Evolutionary conservation across 345 rosid genomes (phyloP), one percentile per base, ranked within the genome.

Genomic region (Euphorbia lathyris): DNA sequence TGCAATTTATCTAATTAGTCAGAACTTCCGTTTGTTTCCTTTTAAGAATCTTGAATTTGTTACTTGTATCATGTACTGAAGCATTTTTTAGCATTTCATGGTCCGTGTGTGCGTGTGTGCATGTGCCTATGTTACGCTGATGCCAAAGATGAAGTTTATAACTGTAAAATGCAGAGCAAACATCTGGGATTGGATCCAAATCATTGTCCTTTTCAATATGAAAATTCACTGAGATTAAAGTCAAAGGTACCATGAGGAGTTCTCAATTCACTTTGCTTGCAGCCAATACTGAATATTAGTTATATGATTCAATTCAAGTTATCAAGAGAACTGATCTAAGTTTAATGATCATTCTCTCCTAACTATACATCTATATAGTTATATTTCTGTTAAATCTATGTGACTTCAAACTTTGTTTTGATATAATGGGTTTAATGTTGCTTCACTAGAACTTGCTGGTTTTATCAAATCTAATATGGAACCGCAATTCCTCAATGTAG

Each of bases 401-500:
- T 9, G 43, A 40, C 43, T 40, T 40, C 43, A 40, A 2, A 7
- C 8, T 45, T 11, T 45, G 51, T 12, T 13, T 45, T 45, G 6
- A 3, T 45, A 45, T 45, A 4, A 40, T 40, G 43, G 6, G 43
- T 40, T 40, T 40, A 4, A 40, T 40, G 43, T 40, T 40, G 43
- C 43, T 40, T 45, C 51, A 10, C 19, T 45, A 45, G 16, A 45
- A 45, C 58, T 53, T 5, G 8, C 27, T 53, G 9, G 7, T 20
- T 50, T 38, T 43, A 19, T 36, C 60, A 36, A 63, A 47, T 66
- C 65, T 43, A 9, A n/a, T 45, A 17, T 64, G 73, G 65, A 58
- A 57, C 47, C 45, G 53, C 51, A 38, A 78, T 79, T 59, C 50
- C 64, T 58, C 72, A 76, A 48, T 84, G 81, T 78, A 94, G 98